Percentiles rank a stretch among this genome's conserved stretches.
phyloP scores from a whole-genome alignment of 805 yeast species.

The Ogataea henricii region DNA sequence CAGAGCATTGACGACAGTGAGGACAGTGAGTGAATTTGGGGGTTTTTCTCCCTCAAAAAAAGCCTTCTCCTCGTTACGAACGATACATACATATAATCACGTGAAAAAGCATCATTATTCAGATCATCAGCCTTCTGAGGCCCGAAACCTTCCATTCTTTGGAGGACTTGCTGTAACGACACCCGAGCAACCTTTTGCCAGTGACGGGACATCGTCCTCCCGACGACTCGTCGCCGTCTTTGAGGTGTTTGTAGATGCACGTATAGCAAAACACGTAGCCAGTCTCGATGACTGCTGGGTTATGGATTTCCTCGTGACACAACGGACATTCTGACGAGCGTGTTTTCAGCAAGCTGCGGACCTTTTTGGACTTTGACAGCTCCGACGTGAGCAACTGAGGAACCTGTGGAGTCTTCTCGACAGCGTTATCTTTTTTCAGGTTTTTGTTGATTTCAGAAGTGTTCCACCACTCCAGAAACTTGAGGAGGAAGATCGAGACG shows the following conservation, averaged over 20 bases:
- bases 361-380: slow-evolving; percentile 11
- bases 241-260: slow-evolving; percentile 71
- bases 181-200: slow-evolving; percentile 68
- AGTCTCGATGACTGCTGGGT: slow-evolving; percentile 88
- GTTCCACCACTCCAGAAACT: slow-evolving; percentile 93
- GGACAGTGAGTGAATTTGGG: slow-evolving; percentile 29
- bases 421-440: slow-evolving; percentile 47
- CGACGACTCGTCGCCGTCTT: slow-evolving; percentile 44
- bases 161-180: slow-evolving; percentile 58
- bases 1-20: slow-evolving; percentile 61
- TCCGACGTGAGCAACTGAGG: slow-evolving; percentile 32
- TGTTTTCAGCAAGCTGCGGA: slow-evolving; percentile 25
- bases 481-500: slow-evolving; percentile 74
- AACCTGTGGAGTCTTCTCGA: slow-evolving; percentile 26
- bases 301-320: slow-evolving; percentile 63
- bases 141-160: slow-evolving; percentile 76
- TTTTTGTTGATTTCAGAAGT: slow-evolving; percentile 65
- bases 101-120: background rate
- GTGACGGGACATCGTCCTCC: slow-evolving; percentile 87
- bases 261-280: slow-evolving; percentile 90
- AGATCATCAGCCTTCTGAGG: slow-evolving; percentile 71
- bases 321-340: slow-evolving; percentile 58
- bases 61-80: no score
- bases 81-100: background rate
- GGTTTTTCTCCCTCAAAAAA: no score